Conservation (phyloP, 2,329 filamentous ascomycete species). For the Monosporascus ibericus region DNA sequence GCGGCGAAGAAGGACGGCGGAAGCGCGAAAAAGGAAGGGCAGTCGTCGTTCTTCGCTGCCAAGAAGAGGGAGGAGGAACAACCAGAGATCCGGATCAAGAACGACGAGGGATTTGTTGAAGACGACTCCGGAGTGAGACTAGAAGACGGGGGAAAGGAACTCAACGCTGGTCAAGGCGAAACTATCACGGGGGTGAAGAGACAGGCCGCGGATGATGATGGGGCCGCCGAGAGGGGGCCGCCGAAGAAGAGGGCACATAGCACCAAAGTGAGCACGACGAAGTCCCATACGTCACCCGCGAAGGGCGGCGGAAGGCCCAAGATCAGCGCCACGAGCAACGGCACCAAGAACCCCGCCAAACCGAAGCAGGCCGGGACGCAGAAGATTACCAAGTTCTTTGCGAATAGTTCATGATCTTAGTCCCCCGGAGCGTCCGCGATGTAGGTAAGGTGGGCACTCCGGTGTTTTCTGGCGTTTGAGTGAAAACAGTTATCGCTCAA, state of each 20-base stretch:
- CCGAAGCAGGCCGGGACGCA: constrained; percentile 28
- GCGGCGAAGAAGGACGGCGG: constrained; percentile 30
- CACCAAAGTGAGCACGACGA: constrained; percentile 8
- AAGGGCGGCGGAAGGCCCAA: constrained; percentile 20
- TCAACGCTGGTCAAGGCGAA: neutral
- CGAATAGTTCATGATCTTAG: constrained; percentile 31
- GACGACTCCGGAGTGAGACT: neutral
- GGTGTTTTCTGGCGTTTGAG: too few species aligned
- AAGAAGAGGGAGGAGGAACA: constrained; percentile 6
- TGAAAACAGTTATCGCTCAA: too few species aligned
- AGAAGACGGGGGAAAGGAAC: neutral
- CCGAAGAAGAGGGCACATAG: constrained; percentile 13
- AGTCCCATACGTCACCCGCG: constrained; percentile 12
- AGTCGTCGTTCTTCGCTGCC: too few species aligned
- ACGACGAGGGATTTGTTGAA: constrained; percentile 16
- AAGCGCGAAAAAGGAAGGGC: constrained; percentile 8
- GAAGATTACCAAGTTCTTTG: constrained; percentile 44
- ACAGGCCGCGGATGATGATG: constrained; percentile 12
- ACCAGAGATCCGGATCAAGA: constrained; percentile 16
- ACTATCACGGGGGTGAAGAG: constrained; percentile 19
- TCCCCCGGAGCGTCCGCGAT: too few species aligned
- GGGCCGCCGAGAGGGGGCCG: constrained; percentile 14
- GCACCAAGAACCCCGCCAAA: constrained; percentile 27
- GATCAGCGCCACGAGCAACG: constrained; percentile 38
- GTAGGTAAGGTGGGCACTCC: too few species aligned